Evolutionary conservation across 495 filamentous ascomycete species (phyloP).

Genomic region (Peziza echinospora): DNA sequence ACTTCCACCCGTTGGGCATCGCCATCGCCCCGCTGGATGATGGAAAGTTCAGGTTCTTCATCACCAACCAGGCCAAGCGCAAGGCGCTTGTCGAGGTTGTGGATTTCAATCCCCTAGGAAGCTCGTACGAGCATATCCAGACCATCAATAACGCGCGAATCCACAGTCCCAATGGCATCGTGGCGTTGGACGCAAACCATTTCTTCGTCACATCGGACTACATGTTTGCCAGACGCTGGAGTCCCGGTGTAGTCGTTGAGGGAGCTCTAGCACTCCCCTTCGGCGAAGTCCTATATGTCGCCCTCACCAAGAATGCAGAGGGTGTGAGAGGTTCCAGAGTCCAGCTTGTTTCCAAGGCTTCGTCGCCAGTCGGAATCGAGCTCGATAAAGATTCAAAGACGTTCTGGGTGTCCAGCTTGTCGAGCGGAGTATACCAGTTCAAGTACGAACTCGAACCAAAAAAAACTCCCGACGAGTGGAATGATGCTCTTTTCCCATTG

Average conservation of each 20-base stretch:
- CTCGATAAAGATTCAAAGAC: slow-evolving; percentile 1
- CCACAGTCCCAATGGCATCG: slow-evolving; percentile 12
- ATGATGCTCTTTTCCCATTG: slow-evolving; percentile 2
- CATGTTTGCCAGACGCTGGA: slow-evolving; percentile 11
- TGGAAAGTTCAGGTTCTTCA: slow-evolving; percentile 5
- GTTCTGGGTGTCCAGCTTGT: slow-evolving; percentile 4
- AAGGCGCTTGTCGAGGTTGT: slow-evolving; percentile 8
- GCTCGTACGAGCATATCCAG: slow-evolving; percentile 4
- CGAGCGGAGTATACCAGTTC: slow-evolving; percentile 12
- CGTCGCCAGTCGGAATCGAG: slow-evolving; percentile 12
- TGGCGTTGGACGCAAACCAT: slow-evolving; percentile 5
- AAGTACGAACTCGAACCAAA: background rate
- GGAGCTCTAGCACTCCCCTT: slow-evolving; percentile 8
- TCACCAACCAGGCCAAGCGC: slow-evolving; percentile 12
- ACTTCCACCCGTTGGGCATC: slow-evolving; percentile 15
- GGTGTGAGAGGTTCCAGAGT: background rate
- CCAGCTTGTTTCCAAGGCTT: slow-evolving; percentile 4
- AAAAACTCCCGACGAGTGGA: background rate
- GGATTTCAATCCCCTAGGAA: slow-evolving; percentile 7
- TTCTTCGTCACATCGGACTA: slow-evolving; percentile 16
- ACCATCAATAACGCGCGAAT: slow-evolving; percentile 7
- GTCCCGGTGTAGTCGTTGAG: slow-evolving; percentile 5
- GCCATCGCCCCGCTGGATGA: background rate
- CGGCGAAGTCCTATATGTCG: slow-evolving; percentile 9
- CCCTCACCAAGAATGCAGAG: slow-evolving; percentile 1